Evolutionary conservation across 768 basidiomycete species (phyloP), one percentile per base, ranked within the genome.

Genomic region (Amanita exitialis): DNA sequence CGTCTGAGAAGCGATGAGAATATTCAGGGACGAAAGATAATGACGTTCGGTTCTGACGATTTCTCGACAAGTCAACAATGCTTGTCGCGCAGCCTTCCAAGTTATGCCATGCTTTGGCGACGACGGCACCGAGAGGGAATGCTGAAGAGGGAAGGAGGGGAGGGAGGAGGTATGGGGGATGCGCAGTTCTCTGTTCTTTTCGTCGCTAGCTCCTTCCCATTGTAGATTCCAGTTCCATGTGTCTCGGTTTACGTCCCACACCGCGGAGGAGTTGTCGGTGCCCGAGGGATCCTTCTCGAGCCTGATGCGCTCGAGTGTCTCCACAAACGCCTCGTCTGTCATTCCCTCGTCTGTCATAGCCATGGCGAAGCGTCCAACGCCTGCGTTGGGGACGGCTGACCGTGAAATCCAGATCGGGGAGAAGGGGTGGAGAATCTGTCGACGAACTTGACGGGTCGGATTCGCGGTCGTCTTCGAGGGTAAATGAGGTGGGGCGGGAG

Each of bases 341-440:
- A 78, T 65, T 15, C 62, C 70, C 23, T 77, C 71, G 44, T 78
- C 73, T 23, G 69, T 75, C 53, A 79, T 71, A 13, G 73, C 76
- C 59, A 71, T 73, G 1, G 73, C 73, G n/a, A 43, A 78, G 66
- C 1, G 68, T 73, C 69, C 67, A 71, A 8, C 64, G 62, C 34
- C 66, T 45, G 49, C 16, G 44, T 15, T 36, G 36, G 13, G 44
- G 34, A 36, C 32, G 30, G 44, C 32, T 15, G 30, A 21, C 15
- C 1, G 42, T 20, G 30, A 42, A 43, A 34, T 50, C 49, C n/a
- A 27, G 21, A 7, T 44, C 34, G 13, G 39, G 18, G 25, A 50
- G 9, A 43, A 16, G 49, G 9, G 25, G 37, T n/a, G 49, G 49
- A 10, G 42, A 44, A 36, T 32, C 30, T 18, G 50, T 23, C 7